Conservation (phyloP, 768 basidiomycete genomes). For the Macrocybe gigantea region DNA sequence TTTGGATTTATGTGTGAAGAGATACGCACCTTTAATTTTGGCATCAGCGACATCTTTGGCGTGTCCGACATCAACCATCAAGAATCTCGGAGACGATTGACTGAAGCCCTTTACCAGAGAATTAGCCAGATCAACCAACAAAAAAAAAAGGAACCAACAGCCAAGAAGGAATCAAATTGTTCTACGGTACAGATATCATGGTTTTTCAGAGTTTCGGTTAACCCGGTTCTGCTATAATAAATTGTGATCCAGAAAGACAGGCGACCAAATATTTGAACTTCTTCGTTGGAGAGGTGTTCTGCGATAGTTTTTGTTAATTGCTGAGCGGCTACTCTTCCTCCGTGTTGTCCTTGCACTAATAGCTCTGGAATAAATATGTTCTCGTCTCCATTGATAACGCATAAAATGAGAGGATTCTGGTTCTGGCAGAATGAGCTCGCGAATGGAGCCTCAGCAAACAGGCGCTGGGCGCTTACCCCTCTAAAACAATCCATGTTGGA, state of each 20-base stretch:
- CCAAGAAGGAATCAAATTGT: slow-evolving; percentile 65
- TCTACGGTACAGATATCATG: slow-evolving; percentile 55
- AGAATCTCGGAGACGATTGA: slow-evolving; percentile 67
- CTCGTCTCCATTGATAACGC: slow-evolving; percentile 69
- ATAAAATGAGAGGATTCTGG: slow-evolving; percentile 65
- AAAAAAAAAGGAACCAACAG: slow-evolving; percentile 24
- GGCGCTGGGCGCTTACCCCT: slow-evolving; percentile 16
- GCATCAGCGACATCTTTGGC: slow-evolving; percentile 54
- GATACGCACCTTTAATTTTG: slow-evolving; percentile 61
- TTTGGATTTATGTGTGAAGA: not conserved
- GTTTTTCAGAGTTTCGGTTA: slow-evolving; percentile 43
- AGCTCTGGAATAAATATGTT: slow-evolving; percentile 58
- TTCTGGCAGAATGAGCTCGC: slow-evolving; percentile 28
- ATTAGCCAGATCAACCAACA: not conserved
- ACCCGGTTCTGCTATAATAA: slow-evolving; percentile 59
- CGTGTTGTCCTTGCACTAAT: slow-evolving; percentile 56
- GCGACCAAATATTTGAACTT: slow-evolving; percentile 52
- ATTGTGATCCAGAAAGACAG: slow-evolving; percentile 74
- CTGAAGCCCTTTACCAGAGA: slow-evolving; percentile 50
- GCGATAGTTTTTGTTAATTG: slow-evolving; percentile 64
- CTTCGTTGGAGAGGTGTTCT: slow-evolving; percentile 59
- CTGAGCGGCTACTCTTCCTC: slow-evolving; percentile 60
- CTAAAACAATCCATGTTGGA: slow-evolving; percentile 50
- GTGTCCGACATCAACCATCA: slow-evolving; percentile 62
- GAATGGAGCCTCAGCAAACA: not conserved